phyloP scores from a whole-genome alignment of 1,284 basidiomycete species.

The Ganoderma leucocontextum region DNA sequence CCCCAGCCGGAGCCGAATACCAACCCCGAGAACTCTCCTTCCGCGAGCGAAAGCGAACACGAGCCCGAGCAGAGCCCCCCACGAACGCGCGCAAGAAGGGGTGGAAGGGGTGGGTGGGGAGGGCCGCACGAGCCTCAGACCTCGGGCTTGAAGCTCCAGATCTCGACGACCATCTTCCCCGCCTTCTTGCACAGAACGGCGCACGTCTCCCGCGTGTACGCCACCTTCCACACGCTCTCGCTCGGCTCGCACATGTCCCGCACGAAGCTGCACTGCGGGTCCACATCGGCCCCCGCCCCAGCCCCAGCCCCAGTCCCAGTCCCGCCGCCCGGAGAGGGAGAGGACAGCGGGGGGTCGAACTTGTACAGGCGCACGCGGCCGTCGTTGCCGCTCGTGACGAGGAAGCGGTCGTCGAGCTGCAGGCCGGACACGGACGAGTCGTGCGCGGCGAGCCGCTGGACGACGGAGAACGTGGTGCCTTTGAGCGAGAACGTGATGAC shows the following conservation, averaged over 20 bases:
- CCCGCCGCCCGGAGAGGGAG: background rate
- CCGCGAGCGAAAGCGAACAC: background rate
- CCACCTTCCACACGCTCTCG: slow-evolving; percentile 91
- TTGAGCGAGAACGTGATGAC: slow-evolving; percentile 88
- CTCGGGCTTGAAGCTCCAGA: slow-evolving; percentile 73
- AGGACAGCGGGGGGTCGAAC: slow-evolving; percentile 42
- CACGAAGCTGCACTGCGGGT: slow-evolving; percentile 69
- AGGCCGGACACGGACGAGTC: slow-evolving; percentile 92
- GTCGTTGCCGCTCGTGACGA: slow-evolving; percentile 90
- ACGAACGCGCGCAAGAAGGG: background rate
- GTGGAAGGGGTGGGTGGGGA: background rate
- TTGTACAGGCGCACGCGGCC: slow-evolving; percentile 92
- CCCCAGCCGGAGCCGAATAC: slow-evolving; percentile 4
- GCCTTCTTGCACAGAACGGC: slow-evolving; percentile 86
- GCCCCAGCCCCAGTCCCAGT: background rate
- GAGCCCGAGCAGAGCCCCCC: background rate
- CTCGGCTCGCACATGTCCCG: slow-evolving; percentile 80
- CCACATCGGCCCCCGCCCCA: slow-evolving; percentile 21
- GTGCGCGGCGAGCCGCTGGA: slow-evolving; percentile 79
- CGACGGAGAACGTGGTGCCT: slow-evolving; percentile 39
- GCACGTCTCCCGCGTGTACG: slow-evolving; percentile 80
- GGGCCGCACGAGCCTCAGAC: background rate
- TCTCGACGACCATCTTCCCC: slow-evolving; percentile 91
- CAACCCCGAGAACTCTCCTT: background rate
- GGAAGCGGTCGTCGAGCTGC: slow-evolving; percentile 86